These are phyloP conservation scores for Thelephora ganbajun DNA, from an alignment of 768 basidiomycete species.

Conservation along the genomic window DNA sequence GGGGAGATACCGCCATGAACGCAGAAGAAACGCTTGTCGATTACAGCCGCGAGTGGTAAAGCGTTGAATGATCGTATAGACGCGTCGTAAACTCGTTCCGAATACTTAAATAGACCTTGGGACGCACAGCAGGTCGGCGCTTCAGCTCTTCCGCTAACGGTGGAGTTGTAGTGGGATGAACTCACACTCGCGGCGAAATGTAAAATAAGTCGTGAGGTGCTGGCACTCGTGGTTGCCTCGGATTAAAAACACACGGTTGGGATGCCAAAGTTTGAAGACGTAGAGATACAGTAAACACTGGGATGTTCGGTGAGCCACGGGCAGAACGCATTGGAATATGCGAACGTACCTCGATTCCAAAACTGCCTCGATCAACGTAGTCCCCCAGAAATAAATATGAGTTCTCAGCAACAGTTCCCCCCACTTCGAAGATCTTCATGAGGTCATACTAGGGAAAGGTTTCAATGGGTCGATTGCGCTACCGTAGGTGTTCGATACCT, in stretches of 20 bases:
- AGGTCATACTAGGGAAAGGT: slow-evolving; percentile 64
- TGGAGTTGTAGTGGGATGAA: slow-evolving; percentile 6
- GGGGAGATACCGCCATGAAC: slow-evolving; percentile 96
- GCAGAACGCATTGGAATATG: background rate
- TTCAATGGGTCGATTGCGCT: background rate
- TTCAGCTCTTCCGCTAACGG: background rate
- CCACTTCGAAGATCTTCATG: slow-evolving; percentile 96
- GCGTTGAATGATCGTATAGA: slow-evolving; percentile 85
- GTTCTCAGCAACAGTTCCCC: slow-evolving; percentile 72
- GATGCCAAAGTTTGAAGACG: slow-evolving; percentile 83
- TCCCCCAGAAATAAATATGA: slow-evolving; percentile 91
- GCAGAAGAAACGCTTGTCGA: slow-evolving; percentile 94
- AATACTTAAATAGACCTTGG: slow-evolving; percentile 84
- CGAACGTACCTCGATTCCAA: slow-evolving; percentile 53
- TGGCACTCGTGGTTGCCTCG: slow-evolving; percentile 97
- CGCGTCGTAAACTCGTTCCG: slow-evolving; percentile 75
- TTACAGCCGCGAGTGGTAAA: slow-evolving; percentile 79
- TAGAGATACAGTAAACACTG: slow-evolving; percentile 90
- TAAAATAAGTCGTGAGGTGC: slow-evolving; percentile 95
- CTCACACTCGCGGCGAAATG: slow-evolving; percentile 94
- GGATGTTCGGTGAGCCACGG: background rate
- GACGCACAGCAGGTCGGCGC: background rate
- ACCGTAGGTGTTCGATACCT: slow-evolving; percentile 6
- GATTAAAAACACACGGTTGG: slow-evolving; percentile 67
- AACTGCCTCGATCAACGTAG: slow-evolving; percentile 94